Evolutionary conservation across 2,329 filamentous ascomycete species (phyloP), one percentile per base, ranked within the genome.

Genomic region (Fusarium armeniacum): DNA sequence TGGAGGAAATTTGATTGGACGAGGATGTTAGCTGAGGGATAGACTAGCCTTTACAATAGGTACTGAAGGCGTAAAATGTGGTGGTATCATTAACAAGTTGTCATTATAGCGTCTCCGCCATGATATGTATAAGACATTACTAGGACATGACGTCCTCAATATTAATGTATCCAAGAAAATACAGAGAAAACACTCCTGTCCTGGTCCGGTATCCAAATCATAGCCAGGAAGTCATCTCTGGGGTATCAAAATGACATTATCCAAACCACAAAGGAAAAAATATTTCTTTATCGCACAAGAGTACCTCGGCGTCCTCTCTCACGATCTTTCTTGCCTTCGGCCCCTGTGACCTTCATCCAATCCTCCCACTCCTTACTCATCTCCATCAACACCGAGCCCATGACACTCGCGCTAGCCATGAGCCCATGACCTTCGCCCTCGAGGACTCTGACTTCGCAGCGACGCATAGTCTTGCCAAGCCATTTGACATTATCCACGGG

Each of bases 1-100:
- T 99, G 96, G 96, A 88, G 88, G 72, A 94, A 94, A 81, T 98
- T 96, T 83, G 96, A 99, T 83, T 99, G 96, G 87, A 90, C 89
- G 2, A 81, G 87, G 64, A 83, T 90, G 43, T 75, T 91, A 38
- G 78, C 82, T 2, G 83, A 86, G 20, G 76, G 20, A 65, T 64
- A 58, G 76, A n/a, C 65, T 62, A 58, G 44, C 12, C 22, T 6
- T 30, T 18, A 18, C 8, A 40, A 13, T 6, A 40, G 11, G 12
- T 10, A 11, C 8, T 6, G 28, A 54, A n/a, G 26, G 15, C 12
- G 43, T 22, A 38, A 43, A 44, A 44, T 22, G 15, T 24, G 41
- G 46, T 26, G 28, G 24, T 26, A 43, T 43, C n/a, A 35, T 53
- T 36, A 32, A 26, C 15, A 49, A 32, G 52, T 43, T 57, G 47